Evolutionary conservation across 306 rosid species (phyloP), one percentile per base, ranked within the genome.

Genomic region (Begonia masoniana): DNA sequence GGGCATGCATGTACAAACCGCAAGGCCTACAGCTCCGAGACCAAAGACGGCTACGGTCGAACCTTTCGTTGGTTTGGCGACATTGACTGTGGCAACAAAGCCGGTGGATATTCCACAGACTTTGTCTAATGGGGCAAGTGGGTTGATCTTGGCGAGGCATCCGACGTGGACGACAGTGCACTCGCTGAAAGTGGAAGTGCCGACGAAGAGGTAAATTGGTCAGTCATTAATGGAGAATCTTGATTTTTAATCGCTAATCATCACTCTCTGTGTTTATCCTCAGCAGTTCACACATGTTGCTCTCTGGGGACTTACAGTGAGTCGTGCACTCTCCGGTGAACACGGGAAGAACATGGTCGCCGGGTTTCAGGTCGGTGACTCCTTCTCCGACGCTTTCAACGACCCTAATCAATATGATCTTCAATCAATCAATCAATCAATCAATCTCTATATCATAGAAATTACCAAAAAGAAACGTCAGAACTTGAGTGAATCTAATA

Each of bases 381-480:
- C 73, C 67, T 51, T 69, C 63, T 13, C 81, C 77, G 50, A 67
- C 71, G 56, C 74, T 75, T 43, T 75, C 77, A 45, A 71, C 77
- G 31, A 75, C 55, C 15, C 77, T 71, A 70, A 42, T 17, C 6
- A 10, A 10, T 5, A 43, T 5, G 6, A 12, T 49, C 15, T 5
- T n/a, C n/a, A n/a, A n/a, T n/a, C n/a, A n/a, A n/a, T n/a, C n/a
- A n/a, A n/a, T n/a, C 13, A 49, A 12, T 43, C 48, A 26, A 26
- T 26, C n/a, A 13, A 43, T 43, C 15, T 12, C 23, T 51, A 17
- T 17, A 26, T 41, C 3, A 58, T 36, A 8, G 15, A 49, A 13
- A 8, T 16, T 49, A 15, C 19, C 17, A 16, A 24, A 49, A 49
- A 4, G 9, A n/a, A 49, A 49, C 4, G 13, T 12, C 15, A 4